Evolutionary conservation across 805 yeast species (phyloP).

Genomic region (Ogataea methylovora): DNA sequence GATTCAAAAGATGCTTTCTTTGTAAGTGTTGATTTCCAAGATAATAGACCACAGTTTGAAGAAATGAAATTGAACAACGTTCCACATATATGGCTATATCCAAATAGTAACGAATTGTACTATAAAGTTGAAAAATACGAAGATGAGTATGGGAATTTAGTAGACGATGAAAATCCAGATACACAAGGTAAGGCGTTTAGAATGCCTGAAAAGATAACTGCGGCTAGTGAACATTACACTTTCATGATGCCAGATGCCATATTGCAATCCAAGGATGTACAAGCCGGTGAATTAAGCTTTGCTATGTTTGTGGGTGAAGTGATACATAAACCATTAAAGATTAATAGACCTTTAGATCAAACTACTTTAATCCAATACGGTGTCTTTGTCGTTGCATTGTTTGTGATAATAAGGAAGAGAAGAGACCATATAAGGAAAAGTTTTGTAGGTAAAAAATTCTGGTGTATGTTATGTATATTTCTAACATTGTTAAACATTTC

Average conservation of each 20-base stretch:
- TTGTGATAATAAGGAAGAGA: constrained; percentile 42
- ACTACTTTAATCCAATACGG: constrained; percentile 39
- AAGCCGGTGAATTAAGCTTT: constrained; percentile 34
- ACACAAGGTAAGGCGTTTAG: constrained; percentile 11
- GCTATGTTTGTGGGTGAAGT: constrained; percentile 46
- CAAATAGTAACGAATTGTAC: constrained; percentile 20
- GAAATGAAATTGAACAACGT: constrained; percentile 38
- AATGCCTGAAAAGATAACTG: constrained; percentile 8
- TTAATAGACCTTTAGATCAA: constrained; percentile 35
- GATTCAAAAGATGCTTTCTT: constrained; percentile 34
- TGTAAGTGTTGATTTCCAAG: constrained; percentile 41
- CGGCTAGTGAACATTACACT: constrained; percentile 19
- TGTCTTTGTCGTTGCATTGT: constrained; percentile 32
- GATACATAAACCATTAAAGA: constrained; percentile 33
- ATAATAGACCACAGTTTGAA: constrained; percentile 34
- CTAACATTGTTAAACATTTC: constrained; percentile 40
- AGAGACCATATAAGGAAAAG: constrained; percentile 21
- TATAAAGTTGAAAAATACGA: constrained; percentile 9
- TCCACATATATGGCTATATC: constrained; percentile 65
- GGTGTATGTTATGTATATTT: constrained; percentile 26
- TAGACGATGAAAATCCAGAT: constrained; percentile 1
- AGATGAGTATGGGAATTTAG: constrained; percentile 19
- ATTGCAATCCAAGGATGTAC: constrained; percentile 15
- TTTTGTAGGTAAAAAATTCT: constrained; percentile 3
- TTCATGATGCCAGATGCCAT: constrained; percentile 16